A percentile compares a stretch with the other conserved stretches of the same genome.
These are phyloP conservation scores for Septoria petroselini DNA, from an alignment of 2,329 filamentous ascomycete species.

Conservation along the genomic window DNA sequence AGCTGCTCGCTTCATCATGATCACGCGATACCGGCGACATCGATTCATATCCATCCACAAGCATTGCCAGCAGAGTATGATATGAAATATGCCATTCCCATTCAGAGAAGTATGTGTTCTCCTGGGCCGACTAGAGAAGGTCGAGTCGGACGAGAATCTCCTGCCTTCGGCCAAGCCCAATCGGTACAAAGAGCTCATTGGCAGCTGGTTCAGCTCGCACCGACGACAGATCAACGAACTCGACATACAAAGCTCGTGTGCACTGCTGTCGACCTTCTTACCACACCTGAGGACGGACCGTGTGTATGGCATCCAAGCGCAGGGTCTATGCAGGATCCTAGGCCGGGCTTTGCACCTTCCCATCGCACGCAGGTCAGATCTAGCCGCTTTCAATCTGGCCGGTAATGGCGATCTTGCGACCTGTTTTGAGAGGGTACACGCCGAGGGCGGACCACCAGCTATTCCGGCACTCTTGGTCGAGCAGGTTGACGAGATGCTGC, in stretches of 20 bases:
- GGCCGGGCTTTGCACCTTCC: slow-evolving; percentile 65
- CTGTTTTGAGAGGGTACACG: slow-evolving; percentile 65
- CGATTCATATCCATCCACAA: not conserved
- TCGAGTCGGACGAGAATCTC: slow-evolving; percentile 43
- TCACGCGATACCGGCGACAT: not conserved
- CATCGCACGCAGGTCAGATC: slow-evolving; percentile 56
- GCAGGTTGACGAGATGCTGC: slow-evolving; percentile 66
- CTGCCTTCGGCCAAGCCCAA: slow-evolving; percentile 35
- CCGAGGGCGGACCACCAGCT: slow-evolving; percentile 50
- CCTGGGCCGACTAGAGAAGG: slow-evolving; percentile 62
- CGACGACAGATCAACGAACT: slow-evolving; percentile 56
- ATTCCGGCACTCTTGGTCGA: slow-evolving; percentile 58
- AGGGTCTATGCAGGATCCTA: slow-evolving; percentile 64
- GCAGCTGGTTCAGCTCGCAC: slow-evolving; percentile 68
- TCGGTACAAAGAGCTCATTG: slow-evolving; percentile 43
- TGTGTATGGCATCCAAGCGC: slow-evolving; percentile 67
- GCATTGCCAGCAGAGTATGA: not conserved
- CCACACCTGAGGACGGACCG: slow-evolving; percentile 74
- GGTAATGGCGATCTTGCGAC: slow-evolving; percentile 66
- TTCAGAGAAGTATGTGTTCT: slow-evolving; percentile 73
- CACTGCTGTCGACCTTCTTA: slow-evolving; percentile 71
- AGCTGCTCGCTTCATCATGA: slow-evolving; percentile 4
- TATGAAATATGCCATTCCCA: slow-evolving; percentile 56
- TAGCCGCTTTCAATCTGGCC: slow-evolving; percentile 61
- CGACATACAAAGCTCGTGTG: slow-evolving; percentile 54